phyloP scores from a whole-genome alignment of 345 rosid genomes.

The Sisymbrium irio region DNA sequence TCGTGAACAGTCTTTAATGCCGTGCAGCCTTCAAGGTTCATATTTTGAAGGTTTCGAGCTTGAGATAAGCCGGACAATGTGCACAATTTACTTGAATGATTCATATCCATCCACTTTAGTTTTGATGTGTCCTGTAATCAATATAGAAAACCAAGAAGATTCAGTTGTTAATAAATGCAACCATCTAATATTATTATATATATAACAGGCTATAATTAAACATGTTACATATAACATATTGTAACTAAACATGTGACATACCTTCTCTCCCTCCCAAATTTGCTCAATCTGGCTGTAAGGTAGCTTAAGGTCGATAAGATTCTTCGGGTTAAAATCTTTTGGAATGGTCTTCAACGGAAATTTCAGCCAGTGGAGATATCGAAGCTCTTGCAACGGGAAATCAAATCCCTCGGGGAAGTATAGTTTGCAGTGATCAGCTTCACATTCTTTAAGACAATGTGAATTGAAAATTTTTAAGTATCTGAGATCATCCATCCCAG shows the following conservation, averaged over 20 bases:
- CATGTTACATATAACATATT: too few species aligned
- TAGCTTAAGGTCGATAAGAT: slow-evolving; percentile 27
- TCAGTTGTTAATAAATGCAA: too few species aligned
- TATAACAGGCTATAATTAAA: too few species aligned
- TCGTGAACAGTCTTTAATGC: background rate
- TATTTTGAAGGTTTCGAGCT: slow-evolving; percentile 13
- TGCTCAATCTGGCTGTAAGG: slow-evolving; percentile 19
- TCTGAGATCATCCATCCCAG: slow-evolving; percentile 26
- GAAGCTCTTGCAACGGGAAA: slow-evolving; percentile 9
- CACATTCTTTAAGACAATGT: background rate
- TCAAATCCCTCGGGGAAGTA: background rate
- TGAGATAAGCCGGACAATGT: slow-evolving; percentile 18
- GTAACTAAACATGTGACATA: too few species aligned
- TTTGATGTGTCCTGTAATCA: slow-evolving; percentile 17
- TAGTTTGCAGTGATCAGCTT: background rate
- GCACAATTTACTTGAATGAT: background rate
- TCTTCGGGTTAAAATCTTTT: background rate
- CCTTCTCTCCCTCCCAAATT: slow-evolving; percentile 32
- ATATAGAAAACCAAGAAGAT: too few species aligned
- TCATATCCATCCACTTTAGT: slow-evolving; percentile 20
- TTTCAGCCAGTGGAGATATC: slow-evolving; percentile 25
- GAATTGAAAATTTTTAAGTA: slow-evolving; percentile 23
- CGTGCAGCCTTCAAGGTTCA: slow-evolving; percentile 24
- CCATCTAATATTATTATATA: too few species aligned
- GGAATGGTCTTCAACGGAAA: slow-evolving; percentile 28